These are phyloP conservation scores for Pezicula carpinea DNA, from an alignment of 2,329 filamentous ascomycete genomes.

Conservation along the genomic window DNA sequence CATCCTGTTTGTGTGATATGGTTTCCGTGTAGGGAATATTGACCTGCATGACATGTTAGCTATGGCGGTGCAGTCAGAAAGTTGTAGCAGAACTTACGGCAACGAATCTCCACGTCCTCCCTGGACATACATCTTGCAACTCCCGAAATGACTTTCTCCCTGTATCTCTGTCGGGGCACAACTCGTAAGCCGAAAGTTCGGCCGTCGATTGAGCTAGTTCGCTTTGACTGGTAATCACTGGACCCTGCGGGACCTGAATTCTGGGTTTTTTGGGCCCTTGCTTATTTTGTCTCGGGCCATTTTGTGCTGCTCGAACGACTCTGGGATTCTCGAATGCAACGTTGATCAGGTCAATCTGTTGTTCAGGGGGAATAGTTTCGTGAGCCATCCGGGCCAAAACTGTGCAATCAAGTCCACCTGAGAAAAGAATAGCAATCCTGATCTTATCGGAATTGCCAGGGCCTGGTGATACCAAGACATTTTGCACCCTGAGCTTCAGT, in stretches of 20 bases:
- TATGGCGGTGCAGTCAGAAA: conserved; percentile 10
- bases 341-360: conserved; percentile 83
- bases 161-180: conserved; percentile 86
- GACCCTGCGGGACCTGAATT: background rate
- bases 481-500: conserved; percentile 57
- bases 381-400: conserved; percentile 77
- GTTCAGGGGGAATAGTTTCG: conserved; percentile 63
- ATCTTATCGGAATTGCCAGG: conserved; percentile 32
- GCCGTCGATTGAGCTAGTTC: conserved; percentile 19
- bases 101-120: conserved; percentile 76
- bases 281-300: conserved; percentile 26
- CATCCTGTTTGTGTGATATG: conserved; percentile 58
- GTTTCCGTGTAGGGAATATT: conserved; percentile 80
- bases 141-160: conserved; percentile 78
- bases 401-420: conserved; percentile 90
- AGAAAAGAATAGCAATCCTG: conserved; percentile 79
- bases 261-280: conserved; percentile 12
- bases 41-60: conserved; percentile 41
- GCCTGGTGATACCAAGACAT: conserved; percentile 56
- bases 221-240: background rate
- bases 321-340: conserved; percentile 95
- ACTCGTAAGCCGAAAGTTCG: conserved; percentile 55
- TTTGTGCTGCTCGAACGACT: conserved; percentile 52
- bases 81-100: conserved; percentile 43
- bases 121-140: conserved; percentile 62